A percentile compares a stretch with the other conserved stretches of the same genome.
Conservation (phyloP, 805 yeast species). For the Wickerhamiella hasegawae region DNA sequence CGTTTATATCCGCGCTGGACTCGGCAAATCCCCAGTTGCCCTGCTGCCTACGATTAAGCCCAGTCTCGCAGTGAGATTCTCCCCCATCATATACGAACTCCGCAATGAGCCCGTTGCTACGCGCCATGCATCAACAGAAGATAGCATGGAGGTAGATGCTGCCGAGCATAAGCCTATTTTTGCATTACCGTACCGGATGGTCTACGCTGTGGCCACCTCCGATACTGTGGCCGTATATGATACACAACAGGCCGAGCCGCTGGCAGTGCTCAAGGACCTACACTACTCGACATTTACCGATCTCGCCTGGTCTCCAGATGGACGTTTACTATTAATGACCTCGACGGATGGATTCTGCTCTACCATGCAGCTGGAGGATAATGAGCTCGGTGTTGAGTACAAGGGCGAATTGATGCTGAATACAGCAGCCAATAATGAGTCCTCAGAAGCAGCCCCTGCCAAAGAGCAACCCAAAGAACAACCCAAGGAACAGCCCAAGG, state of each 20-base stretch:
- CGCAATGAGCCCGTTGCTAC: slow-evolving; percentile 10
- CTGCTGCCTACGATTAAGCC: slow-evolving; percentile 72
- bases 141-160: slow-evolving; percentile 8
- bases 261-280: slow-evolving; percentile 60
- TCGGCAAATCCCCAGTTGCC: slow-evolving; percentile 55
- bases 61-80: slow-evolving; percentile 67
- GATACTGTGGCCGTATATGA: slow-evolving; percentile 72
- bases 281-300: slow-evolving; percentile 88
- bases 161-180: slow-evolving; percentile 24
- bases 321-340: slow-evolving; percentile 49
- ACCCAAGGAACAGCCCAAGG: no score
- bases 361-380: slow-evolving; percentile 35
- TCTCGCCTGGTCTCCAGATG: slow-evolving; percentile 69
- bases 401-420: neutral
- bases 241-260: slow-evolving; percentile 50
- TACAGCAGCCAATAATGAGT: no score
- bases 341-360: slow-evolving; percentile 93
- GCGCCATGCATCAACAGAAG: slow-evolving; percentile 1
- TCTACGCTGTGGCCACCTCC: slow-evolving; percentile 87
- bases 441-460: neutral
- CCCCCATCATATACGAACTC: slow-evolving; percentile 43
- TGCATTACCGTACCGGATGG: slow-evolving; percentile 56
- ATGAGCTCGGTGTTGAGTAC: slow-evolving; percentile 36
- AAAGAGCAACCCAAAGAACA: neutral
- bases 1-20: slow-evolving; percentile 56